A percentile compares a stretch with the other conserved stretches of the same genome.
These are phyloP conservation scores for Phialophora chinensis DNA, from an alignment of 2,329 filamentous ascomycete species.

Conservation along the genomic window DNA sequence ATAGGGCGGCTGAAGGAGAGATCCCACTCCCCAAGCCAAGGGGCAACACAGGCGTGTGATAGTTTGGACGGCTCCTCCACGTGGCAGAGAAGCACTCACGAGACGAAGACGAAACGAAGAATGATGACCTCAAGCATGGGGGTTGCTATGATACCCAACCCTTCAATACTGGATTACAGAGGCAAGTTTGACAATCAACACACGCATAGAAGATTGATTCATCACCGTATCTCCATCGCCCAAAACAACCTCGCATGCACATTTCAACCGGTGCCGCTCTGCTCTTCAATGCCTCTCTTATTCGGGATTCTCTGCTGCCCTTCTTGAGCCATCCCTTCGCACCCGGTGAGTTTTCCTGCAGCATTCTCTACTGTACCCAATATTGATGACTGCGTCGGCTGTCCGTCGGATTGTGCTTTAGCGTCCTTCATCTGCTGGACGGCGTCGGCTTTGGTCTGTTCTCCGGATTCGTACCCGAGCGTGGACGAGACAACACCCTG, in stretches of 20 bases:
- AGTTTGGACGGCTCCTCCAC: not conserved
- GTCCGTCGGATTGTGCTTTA: constrained; percentile 16
- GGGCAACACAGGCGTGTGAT: constrained; percentile 23
- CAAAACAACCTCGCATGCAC: not conserved
- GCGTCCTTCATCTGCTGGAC: constrained; percentile 38
- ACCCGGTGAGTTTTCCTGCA: constrained; percentile 37
- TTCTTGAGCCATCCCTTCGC: constrained; percentile 39
- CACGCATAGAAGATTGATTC: not conserved
- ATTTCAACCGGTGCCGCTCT: constrained; percentile 30
- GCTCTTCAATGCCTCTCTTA: constrained; percentile 33
- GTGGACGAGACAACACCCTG: constrained; percentile 37
- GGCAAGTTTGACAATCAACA: not conserved
- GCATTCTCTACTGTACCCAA: constrained; percentile 36
- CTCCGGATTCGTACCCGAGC: constrained; percentile 37
- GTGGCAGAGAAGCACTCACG: not conserved
- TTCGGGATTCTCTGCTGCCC: constrained; percentile 33
- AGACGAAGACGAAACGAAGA: not conserved
- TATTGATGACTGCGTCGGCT: constrained; percentile 33
- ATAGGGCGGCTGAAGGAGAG: constrained; percentile 30
- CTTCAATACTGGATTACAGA: not conserved
- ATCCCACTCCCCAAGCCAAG: constrained; percentile 27
- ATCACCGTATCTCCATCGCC: not conserved
- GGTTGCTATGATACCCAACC: not conserved
- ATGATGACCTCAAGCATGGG: not conserved
- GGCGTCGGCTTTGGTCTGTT: constrained; percentile 35